These are phyloP conservation scores for Phallus indusiatus DNA, from an alignment of 768 basidiomycete genomes.

Conservation along the genomic window DNA sequence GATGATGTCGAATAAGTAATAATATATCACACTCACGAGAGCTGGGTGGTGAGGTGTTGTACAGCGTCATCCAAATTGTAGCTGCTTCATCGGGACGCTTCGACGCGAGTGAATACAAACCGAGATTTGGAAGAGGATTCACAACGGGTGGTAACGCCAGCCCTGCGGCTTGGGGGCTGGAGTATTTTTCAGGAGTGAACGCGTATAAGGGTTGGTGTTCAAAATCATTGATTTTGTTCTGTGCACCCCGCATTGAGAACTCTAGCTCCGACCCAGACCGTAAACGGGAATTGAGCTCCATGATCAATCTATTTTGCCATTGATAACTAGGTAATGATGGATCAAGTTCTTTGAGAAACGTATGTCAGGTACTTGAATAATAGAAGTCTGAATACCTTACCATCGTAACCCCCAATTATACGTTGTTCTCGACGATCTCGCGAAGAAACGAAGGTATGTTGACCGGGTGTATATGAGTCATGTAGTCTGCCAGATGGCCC, in stretches of 20 bases:
- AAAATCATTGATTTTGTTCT: too few relatives aligned
- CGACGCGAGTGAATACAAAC: not conserved
- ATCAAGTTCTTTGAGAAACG: not conserved
- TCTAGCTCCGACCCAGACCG: too few relatives aligned
- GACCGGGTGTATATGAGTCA: not conserved
- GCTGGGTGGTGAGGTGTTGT: constrained; percentile 1
- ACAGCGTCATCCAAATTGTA: not conserved
- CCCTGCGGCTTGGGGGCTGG: not conserved
- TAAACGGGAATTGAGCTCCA: not conserved
- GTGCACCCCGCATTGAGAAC: too few relatives aligned
- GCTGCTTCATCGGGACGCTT: constrained; percentile 1
- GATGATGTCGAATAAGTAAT: too few relatives aligned
- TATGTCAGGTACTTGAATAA: not conserved
- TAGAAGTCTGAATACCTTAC: not conserved
- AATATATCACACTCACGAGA: not conserved
- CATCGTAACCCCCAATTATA: not conserved
- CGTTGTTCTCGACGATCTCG: not conserved
- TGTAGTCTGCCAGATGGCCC: constrained; percentile 29
- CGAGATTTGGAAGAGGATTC: not conserved
- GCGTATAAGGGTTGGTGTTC: too few relatives aligned
- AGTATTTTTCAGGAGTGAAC: not conserved
- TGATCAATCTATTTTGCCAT: constrained; percentile 10
- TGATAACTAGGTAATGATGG: constrained; percentile 8
- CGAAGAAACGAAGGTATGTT: not conserved
- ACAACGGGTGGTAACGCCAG: not conserved